These are phyloP conservation scores for Syncephalis fuscata DNA, from an alignment of 371 early-diverging fungal species.

Conservation along the genomic window DNA sequence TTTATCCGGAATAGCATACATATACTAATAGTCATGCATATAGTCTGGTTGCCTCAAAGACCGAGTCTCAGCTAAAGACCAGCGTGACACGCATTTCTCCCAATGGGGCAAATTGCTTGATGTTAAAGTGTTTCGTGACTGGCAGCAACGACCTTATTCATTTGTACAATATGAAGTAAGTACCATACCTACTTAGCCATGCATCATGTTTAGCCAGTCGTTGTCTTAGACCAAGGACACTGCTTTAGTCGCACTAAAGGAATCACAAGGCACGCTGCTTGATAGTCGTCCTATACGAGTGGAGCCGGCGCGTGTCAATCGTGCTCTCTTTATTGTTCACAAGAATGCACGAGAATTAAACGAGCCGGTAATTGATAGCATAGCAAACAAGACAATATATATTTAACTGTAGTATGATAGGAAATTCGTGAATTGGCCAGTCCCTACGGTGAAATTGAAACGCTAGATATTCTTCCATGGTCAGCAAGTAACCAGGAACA, in stretches of 20 bases:
- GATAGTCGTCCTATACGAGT: constrained; percentile 62
- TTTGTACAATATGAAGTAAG: constrained; percentile 67
- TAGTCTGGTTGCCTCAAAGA: constrained; percentile 39
- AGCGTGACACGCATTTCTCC: constrained; percentile 42
- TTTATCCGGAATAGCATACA: not conserved
- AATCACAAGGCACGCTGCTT: constrained; percentile 48
- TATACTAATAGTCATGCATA: constrained; percentile 8
- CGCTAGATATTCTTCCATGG: constrained; percentile 36
- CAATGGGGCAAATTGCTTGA: constrained; percentile 49
- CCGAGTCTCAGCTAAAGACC: constrained; percentile 34
- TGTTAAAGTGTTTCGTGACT: constrained; percentile 68
- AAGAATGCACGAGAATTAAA: constrained; percentile 20
- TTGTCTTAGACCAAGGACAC: constrained; percentile 18
- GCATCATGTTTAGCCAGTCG: not conserved
- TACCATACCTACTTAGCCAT: not conserved
- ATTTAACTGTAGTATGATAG: constrained; percentile 3
- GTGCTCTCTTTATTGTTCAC: constrained; percentile 44
- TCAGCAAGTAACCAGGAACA: constrained; percentile 17
- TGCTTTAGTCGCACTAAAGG: constrained; percentile 38
- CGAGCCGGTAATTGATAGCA: constrained; percentile 16
- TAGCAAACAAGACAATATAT: not conserved
- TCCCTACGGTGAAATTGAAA: constrained; percentile 48
- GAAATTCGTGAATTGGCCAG: constrained; percentile 17
- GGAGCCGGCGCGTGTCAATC: constrained; percentile 70
- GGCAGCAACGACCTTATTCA: constrained; percentile 63